Percentiles rank a stretch among this genome's conserved stretches.
phyloP scores from a whole-genome alignment of 2,329 filamentous ascomycete genomes.

The Atkinsonella texensis region DNA sequence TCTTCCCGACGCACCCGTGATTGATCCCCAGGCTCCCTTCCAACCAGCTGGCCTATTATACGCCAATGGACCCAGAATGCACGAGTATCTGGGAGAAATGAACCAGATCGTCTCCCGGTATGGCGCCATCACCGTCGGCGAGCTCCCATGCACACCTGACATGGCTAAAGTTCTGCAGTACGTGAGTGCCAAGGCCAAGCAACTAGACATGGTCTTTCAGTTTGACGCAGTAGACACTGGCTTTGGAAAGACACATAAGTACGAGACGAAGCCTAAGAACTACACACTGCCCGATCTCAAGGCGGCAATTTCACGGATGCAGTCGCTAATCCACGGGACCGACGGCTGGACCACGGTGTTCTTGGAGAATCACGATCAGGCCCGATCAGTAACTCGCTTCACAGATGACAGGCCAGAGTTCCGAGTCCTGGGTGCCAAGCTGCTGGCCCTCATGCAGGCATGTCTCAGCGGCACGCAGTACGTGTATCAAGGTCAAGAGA shows the following conservation, averaged over 20 bases:
- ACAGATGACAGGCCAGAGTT: conserved; percentile 35
- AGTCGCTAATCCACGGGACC: conserved; percentile 37
- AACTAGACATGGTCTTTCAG: conserved; percentile 60
- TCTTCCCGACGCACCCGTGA: conserved; percentile 46
- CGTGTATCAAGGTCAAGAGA: conserved; percentile 56
- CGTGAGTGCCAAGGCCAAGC: conserved; percentile 43
- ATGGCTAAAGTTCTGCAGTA: conserved; percentile 45
- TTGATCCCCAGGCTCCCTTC: conserved; percentile 30
- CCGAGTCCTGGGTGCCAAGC: conserved; percentile 40
- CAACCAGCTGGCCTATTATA: conserved; percentile 46
- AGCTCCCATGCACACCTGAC: conserved; percentile 52
- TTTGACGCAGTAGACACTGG: conserved; percentile 53
- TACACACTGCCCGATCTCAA: conserved; percentile 39
- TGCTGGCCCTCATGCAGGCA: conserved; percentile 42
- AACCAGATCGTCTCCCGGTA: conserved; percentile 46
- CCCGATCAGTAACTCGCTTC: conserved; percentile 44
- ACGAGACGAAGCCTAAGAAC: conserved; percentile 33
- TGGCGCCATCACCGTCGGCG: conserved; percentile 58
- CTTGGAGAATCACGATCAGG: conserved; percentile 54
- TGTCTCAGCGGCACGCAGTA: conserved; percentile 49
- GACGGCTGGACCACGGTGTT: conserved; percentile 54
- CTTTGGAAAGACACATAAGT: conserved; percentile 36
- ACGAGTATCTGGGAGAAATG: conserved; percentile 58
- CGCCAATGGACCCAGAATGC: conserved; percentile 56
- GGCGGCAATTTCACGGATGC: conserved; percentile 33